A percentile compares a stretch with the other conserved stretches of the same genome.
phyloP scores from a whole-genome alignment of 176 grass and related monocot genomes.

The Zoysia pacifica region DNA sequence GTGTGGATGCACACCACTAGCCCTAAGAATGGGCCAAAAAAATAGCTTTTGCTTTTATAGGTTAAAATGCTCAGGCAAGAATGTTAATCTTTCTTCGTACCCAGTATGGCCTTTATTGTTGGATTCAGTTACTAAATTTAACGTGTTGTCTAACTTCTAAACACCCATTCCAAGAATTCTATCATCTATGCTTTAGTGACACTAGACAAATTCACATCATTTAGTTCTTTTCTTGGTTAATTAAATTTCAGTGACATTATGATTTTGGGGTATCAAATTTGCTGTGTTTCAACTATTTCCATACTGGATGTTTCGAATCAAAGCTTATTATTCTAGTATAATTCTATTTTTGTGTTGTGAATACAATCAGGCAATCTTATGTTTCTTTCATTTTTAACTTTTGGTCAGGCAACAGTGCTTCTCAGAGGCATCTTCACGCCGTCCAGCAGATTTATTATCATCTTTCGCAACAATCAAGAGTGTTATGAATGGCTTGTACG shows the following conservation, averaged over 20 bases:
- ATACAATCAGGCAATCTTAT: constrained; percentile 10
- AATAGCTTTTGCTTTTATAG: background rate
- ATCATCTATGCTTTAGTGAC: background rate
- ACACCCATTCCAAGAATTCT: background rate
- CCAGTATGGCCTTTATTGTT: constrained; percentile 4
- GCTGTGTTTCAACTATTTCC: background rate
- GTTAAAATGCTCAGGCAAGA: constrained; percentile 4
- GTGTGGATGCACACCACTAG: background rate
- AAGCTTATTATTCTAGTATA: background rate
- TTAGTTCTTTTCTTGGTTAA: background rate
- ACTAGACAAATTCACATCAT: background rate
- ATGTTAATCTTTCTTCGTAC: background rate
- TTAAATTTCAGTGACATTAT: background rate
- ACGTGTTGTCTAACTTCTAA: background rate
- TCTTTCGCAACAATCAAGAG: constrained; percentile 85
- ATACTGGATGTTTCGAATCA: constrained; percentile 3
- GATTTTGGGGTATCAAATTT: background rate
- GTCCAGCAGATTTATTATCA: constrained; percentile 79
- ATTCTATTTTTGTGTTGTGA: constrained; percentile 6
- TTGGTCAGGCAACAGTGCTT: constrained; percentile 87
- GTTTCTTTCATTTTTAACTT: constrained; percentile 17
- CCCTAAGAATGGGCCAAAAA: background rate
- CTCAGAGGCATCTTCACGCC: constrained; percentile 66
- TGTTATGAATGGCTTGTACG: constrained; percentile 89
- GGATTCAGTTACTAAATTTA: background rate